These are phyloP conservation scores for Starmerella vaccinii DNA, from an alignment of 805 yeast genomes.

Conservation along the genomic window DNA sequence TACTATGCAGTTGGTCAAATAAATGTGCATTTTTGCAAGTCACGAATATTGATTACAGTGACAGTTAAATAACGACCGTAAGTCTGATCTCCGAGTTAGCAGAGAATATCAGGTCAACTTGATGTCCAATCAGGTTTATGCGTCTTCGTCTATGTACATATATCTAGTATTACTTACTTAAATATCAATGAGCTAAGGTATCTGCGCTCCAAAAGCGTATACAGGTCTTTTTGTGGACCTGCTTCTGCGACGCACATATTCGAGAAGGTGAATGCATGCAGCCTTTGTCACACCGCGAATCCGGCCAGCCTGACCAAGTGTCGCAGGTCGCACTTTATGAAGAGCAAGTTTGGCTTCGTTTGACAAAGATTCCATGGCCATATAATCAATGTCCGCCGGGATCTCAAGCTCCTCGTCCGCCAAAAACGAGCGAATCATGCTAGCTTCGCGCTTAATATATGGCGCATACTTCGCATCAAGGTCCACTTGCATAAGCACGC, in stretches of 20 bases:
- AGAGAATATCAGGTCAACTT: too few species aligned
- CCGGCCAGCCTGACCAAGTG: conserved; percentile 90
- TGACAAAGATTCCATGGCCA: conserved; percentile 52
- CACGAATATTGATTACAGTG: too few species aligned
- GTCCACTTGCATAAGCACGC: conserved; percentile 52
- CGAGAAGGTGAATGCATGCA: conserved; percentile 67
- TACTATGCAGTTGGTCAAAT: too few species aligned
- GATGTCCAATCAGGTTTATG: too few species aligned
- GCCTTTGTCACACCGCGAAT: conserved; percentile 95
- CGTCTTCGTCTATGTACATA: too few species aligned
- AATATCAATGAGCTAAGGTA: too few species aligned
- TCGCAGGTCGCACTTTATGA: conserved; percentile 69
- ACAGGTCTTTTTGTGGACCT: neutral
- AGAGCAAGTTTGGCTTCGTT: conserved; percentile 61
- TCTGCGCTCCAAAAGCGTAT: too few species aligned
- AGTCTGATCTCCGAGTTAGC: too few species aligned
- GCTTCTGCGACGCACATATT: conserved; percentile 24
- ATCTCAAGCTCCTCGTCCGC: conserved; percentile 69
- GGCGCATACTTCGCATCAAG: conserved; percentile 80
- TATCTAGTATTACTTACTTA: too few species aligned
- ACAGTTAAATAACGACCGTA: too few species aligned
- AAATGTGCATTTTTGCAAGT: too few species aligned
- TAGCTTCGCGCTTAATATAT: conserved; percentile 60
- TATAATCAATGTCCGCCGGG: conserved; percentile 61
- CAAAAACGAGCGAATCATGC: conserved; percentile 62